These are phyloP conservation scores for Ustilago xerochloae DNA, from an alignment of 1,284 basidiomycete genomes.

Conservation along the genomic window DNA sequence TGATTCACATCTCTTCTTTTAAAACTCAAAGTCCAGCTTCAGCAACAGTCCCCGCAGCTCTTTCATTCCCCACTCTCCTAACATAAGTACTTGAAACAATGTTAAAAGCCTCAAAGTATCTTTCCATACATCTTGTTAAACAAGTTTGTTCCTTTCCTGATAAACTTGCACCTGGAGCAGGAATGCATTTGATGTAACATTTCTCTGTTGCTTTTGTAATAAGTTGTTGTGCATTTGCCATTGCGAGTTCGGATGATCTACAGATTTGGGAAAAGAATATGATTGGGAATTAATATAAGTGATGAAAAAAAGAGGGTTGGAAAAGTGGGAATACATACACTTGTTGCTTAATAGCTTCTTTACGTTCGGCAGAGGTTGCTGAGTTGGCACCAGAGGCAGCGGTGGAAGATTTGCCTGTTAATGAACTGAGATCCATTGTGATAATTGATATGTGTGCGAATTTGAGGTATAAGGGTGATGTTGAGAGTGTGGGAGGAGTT, in stretches of 20 bases:
- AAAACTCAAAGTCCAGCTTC: conserved; percentile 35
- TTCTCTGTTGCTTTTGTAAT: conserved; percentile 67
- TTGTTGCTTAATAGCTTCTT: conserved; percentile 66
- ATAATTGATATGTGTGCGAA: conserved; percentile 2
- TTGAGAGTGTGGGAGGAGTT: neutral
- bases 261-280: neutral
- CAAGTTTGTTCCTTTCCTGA: conserved; percentile 65
- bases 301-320: neutral
- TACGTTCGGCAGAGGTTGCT: conserved; percentile 55
- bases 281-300: neutral
- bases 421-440: conserved; percentile 55
- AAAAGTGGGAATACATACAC: conserved; percentile 35
- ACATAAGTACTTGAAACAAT: conserved; percentile 61
- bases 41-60: conserved; percentile 47
- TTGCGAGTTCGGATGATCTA: conserved; percentile 51
- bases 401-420: conserved; percentile 32
- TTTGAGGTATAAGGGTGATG: neutral
- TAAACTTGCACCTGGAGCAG: conserved; percentile 54
- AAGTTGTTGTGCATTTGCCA: conserved; percentile 65
- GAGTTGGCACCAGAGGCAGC: conserved; percentile 3
- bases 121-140: conserved; percentile 62
- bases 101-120: conserved; percentile 67
- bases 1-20: too few relatives aligned
- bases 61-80: conserved; percentile 52
- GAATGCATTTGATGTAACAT: conserved; percentile 65